Conservation (phyloP, 2,329 filamentous ascomycete genomes). For the Stachybotrys elegans region DNA sequence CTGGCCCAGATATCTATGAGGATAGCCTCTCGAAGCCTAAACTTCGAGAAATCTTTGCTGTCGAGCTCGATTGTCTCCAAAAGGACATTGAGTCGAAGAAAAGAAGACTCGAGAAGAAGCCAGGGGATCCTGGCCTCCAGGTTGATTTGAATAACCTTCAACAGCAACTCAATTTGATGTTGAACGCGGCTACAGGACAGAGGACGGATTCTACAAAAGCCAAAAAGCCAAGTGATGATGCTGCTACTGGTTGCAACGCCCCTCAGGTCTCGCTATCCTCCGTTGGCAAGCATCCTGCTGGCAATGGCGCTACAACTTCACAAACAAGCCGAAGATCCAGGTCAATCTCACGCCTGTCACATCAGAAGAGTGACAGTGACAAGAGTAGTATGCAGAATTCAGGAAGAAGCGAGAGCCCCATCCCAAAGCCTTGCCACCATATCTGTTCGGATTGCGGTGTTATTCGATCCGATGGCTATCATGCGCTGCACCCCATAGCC, state of each 20-base stretch:
- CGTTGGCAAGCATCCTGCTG: no score
- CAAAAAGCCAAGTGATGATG: no score
- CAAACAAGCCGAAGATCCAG: no score
- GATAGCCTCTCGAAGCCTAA: no score
- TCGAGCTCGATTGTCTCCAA: slow-evolving; percentile 21
- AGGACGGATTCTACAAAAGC: no score
- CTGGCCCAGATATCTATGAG: neutral
- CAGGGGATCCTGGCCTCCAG: slow-evolving; percentile 16
- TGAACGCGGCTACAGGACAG: slow-evolving; percentile 22
- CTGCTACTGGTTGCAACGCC: no score
- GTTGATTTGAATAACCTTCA: slow-evolving; percentile 20
- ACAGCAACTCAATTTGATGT: slow-evolving; percentile 19
- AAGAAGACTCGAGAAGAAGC: slow-evolving; percentile 15
- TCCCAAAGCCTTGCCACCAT: slow-evolving; percentile 19
- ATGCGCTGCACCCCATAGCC: slow-evolving; percentile 25
- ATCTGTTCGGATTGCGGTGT: slow-evolving; percentile 31
- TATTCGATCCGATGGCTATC: slow-evolving; percentile 28
- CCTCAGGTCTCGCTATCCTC: no score
- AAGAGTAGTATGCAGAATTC: slow-evolving; percentile 2
- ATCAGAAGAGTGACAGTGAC: no score
- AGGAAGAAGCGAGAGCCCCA: slow-evolving; percentile 14
- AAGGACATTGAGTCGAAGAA: slow-evolving; percentile 19
- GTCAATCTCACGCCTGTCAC: no score
- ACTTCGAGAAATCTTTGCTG: slow-evolving; percentile 4
- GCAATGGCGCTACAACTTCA: no score